These are phyloP conservation scores for Xylaria sp. DNA, from an alignment of 2,329 filamentous ascomycete genomes.

Conservation along the genomic window DNA sequence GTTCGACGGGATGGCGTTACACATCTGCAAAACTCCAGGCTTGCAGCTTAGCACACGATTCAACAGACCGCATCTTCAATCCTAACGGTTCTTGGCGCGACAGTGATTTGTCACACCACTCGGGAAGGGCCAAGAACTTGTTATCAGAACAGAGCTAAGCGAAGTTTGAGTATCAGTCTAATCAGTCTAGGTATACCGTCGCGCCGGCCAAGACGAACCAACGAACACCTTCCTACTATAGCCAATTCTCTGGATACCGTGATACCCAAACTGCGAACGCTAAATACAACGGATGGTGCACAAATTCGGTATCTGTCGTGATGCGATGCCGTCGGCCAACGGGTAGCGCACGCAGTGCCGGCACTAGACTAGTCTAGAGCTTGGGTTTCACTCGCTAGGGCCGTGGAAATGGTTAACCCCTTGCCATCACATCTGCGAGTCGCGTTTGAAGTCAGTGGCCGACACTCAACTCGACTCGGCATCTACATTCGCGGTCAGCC, in stretches of 20 bases:
- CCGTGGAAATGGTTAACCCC: not conserved
- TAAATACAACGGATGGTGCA: not conserved
- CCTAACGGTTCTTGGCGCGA: slow-evolving; percentile 10
- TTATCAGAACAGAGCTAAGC: slow-evolving; percentile 23
- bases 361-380: no score
- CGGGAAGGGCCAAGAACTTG: slow-evolving; percentile 3
- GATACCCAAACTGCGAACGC: not conserved
- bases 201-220: not conserved
- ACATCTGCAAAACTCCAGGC: not conserved
- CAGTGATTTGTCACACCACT: slow-evolving; percentile 18
- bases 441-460: not conserved
- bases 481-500: slow-evolving; percentile 36
- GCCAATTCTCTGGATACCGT: slow-evolving; percentile 2
- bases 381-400: slow-evolving; percentile 8
- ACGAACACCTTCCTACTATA: slow-evolving; percentile 20
- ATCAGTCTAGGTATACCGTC: not conserved
- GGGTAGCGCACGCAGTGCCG: not conserved
- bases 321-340: not conserved
- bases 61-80: not conserved
- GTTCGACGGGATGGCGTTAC: not conserved
- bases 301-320: not conserved
- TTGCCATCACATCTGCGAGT: not conserved
- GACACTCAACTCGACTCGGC: not conserved
- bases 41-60: not conserved
- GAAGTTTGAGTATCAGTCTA: not conserved